Base-by-base conservation (phyloP, 202 grass and related monocot species). In the Eragrostis tef region DNA sequence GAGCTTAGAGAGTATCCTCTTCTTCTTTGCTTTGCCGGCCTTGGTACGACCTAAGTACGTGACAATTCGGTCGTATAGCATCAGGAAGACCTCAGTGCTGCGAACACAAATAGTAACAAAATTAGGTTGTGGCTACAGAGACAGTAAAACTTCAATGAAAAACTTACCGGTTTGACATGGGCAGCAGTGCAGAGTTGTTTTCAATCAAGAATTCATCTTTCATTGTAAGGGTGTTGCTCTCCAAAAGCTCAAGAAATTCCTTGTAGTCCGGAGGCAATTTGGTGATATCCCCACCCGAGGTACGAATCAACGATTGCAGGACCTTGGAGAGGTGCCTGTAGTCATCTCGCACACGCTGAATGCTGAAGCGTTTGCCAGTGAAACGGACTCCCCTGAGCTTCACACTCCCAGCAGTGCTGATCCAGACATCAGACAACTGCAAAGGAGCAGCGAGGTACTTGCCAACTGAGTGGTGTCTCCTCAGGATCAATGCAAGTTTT, bases 81-180 rank as follows among this genome's bases (percentile, higher is more conserved):
- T 25, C 47, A 79, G 47, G 62, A 79, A 79, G 3, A 67, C 76
- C 76, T 79, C 76, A 52, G 76, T 79, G 62, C 76, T 79, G 62
- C 22, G 29, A 79, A 41, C 19, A 79, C 29, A 16, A 17, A 49
- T n/a, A n/a, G n/a, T 11, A 41, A 67, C 4, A 22, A 60, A 67
- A 67, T 79, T 12, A 79, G 76, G 13, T 14, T 14, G 15, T 20
- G 24, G 46, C 8, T 27, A 52, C 12, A 52, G 20, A 7, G 19
- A 64, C 0, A 7, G 19, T 14, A 50, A 65, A 50, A 50, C 3
- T 10, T 11, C 44, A 78, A 39, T 39, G 5, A 5, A 39, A 39
- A 39, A 39, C 34, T 39, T 79, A 67, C 76, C 47, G 76, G 76
- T 79, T 79, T 53, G 64, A 14, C 62, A 79, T 79, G n/a, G 76